phyloP scores from a whole-genome alignment of 176 grass and related monocot genomes.

The Metroxylon sagu region DNA sequence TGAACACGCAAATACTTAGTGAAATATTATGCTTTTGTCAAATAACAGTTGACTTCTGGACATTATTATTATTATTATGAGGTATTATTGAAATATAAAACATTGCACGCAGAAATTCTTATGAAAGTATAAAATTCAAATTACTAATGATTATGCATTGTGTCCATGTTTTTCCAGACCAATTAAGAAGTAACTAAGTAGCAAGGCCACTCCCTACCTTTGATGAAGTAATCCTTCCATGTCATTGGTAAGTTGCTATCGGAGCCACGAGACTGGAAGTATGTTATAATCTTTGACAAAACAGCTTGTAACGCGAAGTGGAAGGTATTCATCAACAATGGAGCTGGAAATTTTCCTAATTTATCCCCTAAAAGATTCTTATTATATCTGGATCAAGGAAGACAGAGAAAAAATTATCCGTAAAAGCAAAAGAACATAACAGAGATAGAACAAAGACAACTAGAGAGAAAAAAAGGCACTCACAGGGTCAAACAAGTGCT shows the following conservation, averaged over 20 bases:
- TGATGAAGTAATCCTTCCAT: constrained; percentile 95
- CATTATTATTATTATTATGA: too few relatives aligned
- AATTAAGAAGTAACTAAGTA: too few relatives aligned
- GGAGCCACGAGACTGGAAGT: constrained; percentile 51
- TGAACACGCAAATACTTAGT: too few relatives aligned
- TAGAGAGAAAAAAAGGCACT: constrained; percentile 25
- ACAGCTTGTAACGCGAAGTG: constrained; percentile 93
- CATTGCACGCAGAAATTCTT: too few relatives aligned
- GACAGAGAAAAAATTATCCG: neutral
- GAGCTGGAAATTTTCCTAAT: constrained; percentile 96
- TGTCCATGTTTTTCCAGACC: too few relatives aligned
- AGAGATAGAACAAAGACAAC: too few relatives aligned
- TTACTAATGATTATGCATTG: too few relatives aligned
- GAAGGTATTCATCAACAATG: constrained; percentile 97
- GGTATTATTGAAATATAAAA: too few relatives aligned
- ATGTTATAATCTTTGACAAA: constrained; percentile 74
- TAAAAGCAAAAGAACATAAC: neutral
- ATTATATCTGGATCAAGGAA: constrained; percentile 57
- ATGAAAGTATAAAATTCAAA: too few relatives aligned
- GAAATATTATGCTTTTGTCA: too few relatives aligned
- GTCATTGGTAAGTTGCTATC: constrained; percentile 52
- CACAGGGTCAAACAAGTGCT: constrained; percentile 99
- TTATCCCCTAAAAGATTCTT: constrained; percentile 97
- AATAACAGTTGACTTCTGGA: too few relatives aligned
- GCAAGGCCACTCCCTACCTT: constrained; percentile 34